Percentiles rank a stretch among this genome's conserved stretches.
Conservation (phyloP, 306 rosid genomes). For the Malus sieversii region DNA sequence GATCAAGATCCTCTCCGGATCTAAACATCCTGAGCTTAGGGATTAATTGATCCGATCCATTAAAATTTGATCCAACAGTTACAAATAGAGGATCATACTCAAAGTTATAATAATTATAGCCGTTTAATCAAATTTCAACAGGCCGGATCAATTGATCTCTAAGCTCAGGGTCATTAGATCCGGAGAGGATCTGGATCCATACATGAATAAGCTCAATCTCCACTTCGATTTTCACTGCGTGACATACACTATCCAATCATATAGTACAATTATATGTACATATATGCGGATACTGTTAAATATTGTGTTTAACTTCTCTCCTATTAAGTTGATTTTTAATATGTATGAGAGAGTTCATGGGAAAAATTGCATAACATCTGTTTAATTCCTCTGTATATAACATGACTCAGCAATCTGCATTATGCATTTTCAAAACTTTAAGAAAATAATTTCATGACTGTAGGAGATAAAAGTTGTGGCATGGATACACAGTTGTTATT, state of each 20-base stretch:
- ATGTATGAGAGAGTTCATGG: not conserved
- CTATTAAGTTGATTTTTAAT: not conserved
- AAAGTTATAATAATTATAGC: no score
- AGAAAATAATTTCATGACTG: not conserved
- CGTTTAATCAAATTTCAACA: no score
- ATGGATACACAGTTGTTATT: not conserved
- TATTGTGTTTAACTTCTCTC: not conserved
- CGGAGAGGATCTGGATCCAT: not conserved
- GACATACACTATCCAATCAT: not conserved
- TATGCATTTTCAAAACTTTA: not conserved
- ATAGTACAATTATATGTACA: not conserved
- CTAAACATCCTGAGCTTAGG: no score
- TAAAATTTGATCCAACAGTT: no score
- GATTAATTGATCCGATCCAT: no score
- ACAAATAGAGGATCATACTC: no score
- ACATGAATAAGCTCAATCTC: not conserved
- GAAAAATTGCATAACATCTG: not conserved
- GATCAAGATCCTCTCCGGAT: no score
- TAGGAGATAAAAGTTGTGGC: not conserved
- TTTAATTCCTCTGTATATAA: not conserved
- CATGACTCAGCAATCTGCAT: not conserved
- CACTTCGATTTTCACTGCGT: not conserved
- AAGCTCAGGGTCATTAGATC: no score
- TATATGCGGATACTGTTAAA: not conserved
- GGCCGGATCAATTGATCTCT: no score